A percentile compares a stretch with the other conserved stretches of the same genome.
Conservation (phyloP, 768 basidiomycete species). For the Pholiota conissans region DNA sequence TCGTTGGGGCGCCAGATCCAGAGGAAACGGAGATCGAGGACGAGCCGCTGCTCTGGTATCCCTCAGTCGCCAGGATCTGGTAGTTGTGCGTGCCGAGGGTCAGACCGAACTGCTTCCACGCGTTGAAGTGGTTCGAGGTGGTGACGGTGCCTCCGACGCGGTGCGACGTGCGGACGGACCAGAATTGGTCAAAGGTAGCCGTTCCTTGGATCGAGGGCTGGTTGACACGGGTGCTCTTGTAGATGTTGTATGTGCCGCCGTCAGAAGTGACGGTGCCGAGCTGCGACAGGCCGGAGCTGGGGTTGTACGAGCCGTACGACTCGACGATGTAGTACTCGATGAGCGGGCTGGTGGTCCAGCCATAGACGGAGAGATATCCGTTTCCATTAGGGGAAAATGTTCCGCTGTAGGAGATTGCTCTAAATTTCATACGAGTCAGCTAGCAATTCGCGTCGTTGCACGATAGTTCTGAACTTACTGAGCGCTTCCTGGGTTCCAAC, state of each 20-base stretch:
- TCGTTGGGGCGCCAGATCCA: neutral
- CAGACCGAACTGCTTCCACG: slow-evolving; percentile 40
- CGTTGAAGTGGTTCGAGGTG: slow-evolving; percentile 41
- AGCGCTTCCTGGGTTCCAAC: slow-evolving; percentile 38
- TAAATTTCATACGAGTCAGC: slow-evolving; percentile 12
- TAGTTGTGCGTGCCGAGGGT: slow-evolving; percentile 38
- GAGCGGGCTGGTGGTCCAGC: slow-evolving; percentile 46
- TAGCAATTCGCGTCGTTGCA: too few relatives aligned
- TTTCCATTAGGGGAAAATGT: slow-evolving; percentile 39
- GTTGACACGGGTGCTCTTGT: slow-evolving; percentile 35
- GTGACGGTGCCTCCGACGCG: slow-evolving; percentile 35
- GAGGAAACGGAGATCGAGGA: slow-evolving; percentile 12
- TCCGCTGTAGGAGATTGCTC: slow-evolving; percentile 37
- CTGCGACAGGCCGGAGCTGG: slow-evolving; percentile 27
- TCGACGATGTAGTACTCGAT: slow-evolving; percentile 51
- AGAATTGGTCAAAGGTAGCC: slow-evolving; percentile 45
- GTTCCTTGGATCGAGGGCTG: slow-evolving; percentile 43
- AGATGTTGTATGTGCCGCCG: slow-evolving; percentile 43
- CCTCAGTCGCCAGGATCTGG: slow-evolving; percentile 49
- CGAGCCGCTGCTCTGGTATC: slow-evolving; percentile 40
- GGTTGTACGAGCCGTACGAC: slow-evolving; percentile 42
- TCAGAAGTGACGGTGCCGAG: slow-evolving; percentile 41
- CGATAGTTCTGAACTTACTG: slow-evolving; percentile 17
- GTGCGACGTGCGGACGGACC: slow-evolving; percentile 41
- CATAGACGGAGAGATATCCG: slow-evolving; percentile 44